Evolutionary conservation across 495 filamentous ascomycete species (phyloP), one percentile per base, ranked within the genome.

Genomic region (Aspergillus conjunctus): DNA sequence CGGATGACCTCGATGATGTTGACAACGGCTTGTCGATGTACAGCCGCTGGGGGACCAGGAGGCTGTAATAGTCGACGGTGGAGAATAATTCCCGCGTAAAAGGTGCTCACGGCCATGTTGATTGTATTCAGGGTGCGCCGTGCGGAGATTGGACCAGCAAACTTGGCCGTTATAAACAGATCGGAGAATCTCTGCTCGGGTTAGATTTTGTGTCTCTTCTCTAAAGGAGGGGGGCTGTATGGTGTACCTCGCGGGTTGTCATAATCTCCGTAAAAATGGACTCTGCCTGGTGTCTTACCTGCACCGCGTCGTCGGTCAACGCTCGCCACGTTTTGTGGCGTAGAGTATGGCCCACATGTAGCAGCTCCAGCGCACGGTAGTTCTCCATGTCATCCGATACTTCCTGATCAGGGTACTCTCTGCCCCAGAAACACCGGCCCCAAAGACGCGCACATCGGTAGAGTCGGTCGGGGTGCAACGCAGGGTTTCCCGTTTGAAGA

Each of bases 361-460:
- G 54, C 11, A 79, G 60, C 48, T 79, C 76, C 12, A 79, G 56
- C 1, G 65, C 76, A 30, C 74, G 68, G 51, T 77, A 75, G 56
- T 83, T 82, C 54, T 81, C 73, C 33, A 79, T 75, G 58, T 83
- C 81, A 58, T 83, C 81, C 10, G 74, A 62, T 15, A 75, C 68
- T 61, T 83, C 72, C 15, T 75, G 68, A 22, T 78, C 73, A 0
- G 80, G 81, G 61, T 83, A 83, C 7, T 70, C 66, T 26, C 69
- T 62, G 9, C 73, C 77, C 75, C 77, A 82, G 56, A 76, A 77
- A 52, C 76, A 78, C 17, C 76, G 68, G 4, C 73, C 73, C 76
- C 76, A 78, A 21, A 78, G 65, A 33, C 76, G 74, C 20, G 76
- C 76, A 46, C 73, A 73, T 14, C 67, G 71, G 53, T 78, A 64